Evolutionary conservation across 2,329 filamentous ascomycete species (phyloP).

Genomic region (Thelonectria blattea): DNA sequence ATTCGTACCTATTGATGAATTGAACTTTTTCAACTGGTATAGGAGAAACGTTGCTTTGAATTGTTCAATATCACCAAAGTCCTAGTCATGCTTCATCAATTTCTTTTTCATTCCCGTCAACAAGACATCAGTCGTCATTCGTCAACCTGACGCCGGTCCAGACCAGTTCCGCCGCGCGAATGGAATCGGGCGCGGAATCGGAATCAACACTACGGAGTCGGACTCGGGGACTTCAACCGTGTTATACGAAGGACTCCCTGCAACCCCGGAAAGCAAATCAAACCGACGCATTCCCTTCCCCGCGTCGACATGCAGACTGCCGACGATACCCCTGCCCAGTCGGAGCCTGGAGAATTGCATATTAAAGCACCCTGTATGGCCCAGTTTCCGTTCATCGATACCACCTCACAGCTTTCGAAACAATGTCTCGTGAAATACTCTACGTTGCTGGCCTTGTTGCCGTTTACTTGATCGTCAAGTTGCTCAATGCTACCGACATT

Average conservation of each 20-base stretch:
- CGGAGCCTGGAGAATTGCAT: background rate
- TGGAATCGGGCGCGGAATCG: background rate
- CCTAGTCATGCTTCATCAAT: too few species aligned
- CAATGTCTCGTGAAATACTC: conserved; percentile 21
- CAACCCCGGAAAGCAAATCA: background rate
- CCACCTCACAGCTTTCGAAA: background rate
- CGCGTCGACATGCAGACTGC: background rate
- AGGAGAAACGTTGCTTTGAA: too few species aligned
- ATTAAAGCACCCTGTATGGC: background rate
- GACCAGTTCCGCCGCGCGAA: background rate
- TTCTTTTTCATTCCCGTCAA: background rate
- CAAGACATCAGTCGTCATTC: background rate
- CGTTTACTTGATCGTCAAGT: conserved; percentile 36
- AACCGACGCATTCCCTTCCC: background rate
- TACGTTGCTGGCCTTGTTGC: conserved; percentile 9
- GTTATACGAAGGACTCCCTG: background rate
- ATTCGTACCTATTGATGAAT: too few species aligned
- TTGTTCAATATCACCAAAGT: too few species aligned
- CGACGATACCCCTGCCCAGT: background rate
- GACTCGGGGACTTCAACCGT: background rate
- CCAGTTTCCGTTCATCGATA: background rate
- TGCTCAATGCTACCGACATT: conserved; percentile 57
- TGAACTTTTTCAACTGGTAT: too few species aligned
- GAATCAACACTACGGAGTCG: background rate
- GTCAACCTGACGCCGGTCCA: too few species aligned